A percentile compares a stretch with the other conserved stretches of the same genome.
These are phyloP conservation scores for Phytopythium boreale DNA, from an alignment of 352 stramenopile genomes.

Conservation along the genomic window DNA sequence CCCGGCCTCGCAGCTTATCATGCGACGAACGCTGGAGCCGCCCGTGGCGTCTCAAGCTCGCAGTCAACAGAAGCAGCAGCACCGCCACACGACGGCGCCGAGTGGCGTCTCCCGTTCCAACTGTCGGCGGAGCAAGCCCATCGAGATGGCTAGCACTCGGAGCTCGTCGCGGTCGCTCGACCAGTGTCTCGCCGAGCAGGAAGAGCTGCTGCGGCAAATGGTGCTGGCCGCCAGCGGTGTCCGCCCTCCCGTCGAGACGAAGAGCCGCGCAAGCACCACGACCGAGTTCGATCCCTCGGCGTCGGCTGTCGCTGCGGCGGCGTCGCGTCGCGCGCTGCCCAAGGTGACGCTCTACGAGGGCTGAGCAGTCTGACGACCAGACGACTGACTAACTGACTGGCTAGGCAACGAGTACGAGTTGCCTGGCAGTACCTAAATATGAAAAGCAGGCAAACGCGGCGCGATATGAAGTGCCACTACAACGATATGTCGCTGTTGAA, in stretches of 20 bases:
- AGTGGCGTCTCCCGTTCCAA: constrained; percentile 16
- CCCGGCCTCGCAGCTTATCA: constrained; percentile 20
- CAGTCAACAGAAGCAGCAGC: constrained; percentile 18
- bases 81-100: constrained; percentile 12
- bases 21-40: constrained; percentile 5
- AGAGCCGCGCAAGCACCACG: neutral
- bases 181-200: constrained; percentile 38
- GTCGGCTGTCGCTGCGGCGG: neutral
- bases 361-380: neutral
- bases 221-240: constrained; percentile 17
- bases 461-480: neutral
- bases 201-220: constrained; percentile 38
- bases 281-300: neutral
- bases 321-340: neutral
- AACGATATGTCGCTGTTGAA: neutral
- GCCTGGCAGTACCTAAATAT: constrained; percentile 1
- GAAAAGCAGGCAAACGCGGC: neutral
- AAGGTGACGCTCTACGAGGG: constrained; percentile 8
- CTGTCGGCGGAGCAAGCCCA: neutral
- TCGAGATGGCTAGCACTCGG: neutral
- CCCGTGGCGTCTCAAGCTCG: constrained; percentile 7
- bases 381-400: neutral
- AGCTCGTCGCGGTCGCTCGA: constrained; percentile 30
- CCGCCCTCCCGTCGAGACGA: neutral
- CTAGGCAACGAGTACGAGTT: neutral